Evolutionary conservation across 768 basidiomycete species (phyloP).

Genomic region (Leccinum broughii): DNA sequence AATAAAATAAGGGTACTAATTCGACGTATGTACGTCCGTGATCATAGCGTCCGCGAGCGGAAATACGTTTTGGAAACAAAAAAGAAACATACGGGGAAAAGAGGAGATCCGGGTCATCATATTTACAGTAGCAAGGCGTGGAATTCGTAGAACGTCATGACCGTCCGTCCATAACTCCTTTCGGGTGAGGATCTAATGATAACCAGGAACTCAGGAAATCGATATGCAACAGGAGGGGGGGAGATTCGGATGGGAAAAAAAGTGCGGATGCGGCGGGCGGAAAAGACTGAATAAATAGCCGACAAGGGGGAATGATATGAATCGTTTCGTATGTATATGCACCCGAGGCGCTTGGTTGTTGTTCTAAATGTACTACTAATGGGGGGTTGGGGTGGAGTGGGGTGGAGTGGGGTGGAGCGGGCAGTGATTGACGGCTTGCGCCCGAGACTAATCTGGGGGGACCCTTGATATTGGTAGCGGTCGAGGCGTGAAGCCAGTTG

Average conservation of each 20-base stretch:
- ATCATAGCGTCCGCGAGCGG: not conserved
- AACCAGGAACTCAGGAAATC: not conserved
- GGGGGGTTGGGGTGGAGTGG: not conserved
- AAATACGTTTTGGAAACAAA: not conserved
- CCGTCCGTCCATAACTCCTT: not conserved
- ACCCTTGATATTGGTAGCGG: conserved; percentile 7
- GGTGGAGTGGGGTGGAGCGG: not conserved
- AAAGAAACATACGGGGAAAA: not conserved
- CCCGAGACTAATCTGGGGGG: not conserved
- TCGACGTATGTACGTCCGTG: not conserved
- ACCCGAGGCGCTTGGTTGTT: not conserved
- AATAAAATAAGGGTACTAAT: not conserved
- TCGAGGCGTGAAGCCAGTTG: conserved; percentile 2
- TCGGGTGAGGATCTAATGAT: not conserved
- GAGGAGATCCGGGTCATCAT: no score
- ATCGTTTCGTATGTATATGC: not conserved
- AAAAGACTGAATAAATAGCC: conserved; percentile 8
- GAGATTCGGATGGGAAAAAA: not conserved
- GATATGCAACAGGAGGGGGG: not conserved
- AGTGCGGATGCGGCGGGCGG: not conserved
- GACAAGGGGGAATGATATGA: not conserved
- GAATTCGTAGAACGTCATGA: not conserved
- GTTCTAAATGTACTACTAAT: not conserved
- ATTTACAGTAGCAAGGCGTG: not conserved
- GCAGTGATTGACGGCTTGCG: not conserved